Percentiles rank a stretch among this genome's conserved stretches.
Conservation (phyloP, 2,329 filamentous ascomycete species). For the Penicillium expansum region DNA sequence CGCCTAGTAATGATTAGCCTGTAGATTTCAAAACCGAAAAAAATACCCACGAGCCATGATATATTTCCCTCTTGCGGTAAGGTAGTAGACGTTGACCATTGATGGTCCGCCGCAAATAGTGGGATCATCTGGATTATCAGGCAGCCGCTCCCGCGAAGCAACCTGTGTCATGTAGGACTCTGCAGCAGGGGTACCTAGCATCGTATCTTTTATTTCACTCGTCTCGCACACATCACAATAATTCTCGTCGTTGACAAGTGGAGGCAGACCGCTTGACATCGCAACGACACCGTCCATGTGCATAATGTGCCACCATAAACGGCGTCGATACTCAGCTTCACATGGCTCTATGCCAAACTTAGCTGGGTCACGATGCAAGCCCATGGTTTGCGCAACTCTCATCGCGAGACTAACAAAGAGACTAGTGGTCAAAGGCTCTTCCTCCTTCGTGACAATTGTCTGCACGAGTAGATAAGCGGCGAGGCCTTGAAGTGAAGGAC, state of each 20-base stretch:
- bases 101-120: conserved; percentile 41
- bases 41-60: conserved; percentile 43
- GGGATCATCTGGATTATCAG: conserved; percentile 44
- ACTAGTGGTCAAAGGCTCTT: conserved; percentile 50
- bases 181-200: conserved; percentile 39
- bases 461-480: conserved; percentile 49
- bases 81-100: conserved; percentile 45
- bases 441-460: conserved; percentile 48
- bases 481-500: conserved; percentile 45
- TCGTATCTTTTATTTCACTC: conserved; percentile 48
- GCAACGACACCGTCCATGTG: conserved; percentile 51
- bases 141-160: conserved; percentile 30
- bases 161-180: conserved; percentile 39
- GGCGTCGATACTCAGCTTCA: conserved; percentile 46
- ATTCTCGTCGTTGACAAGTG: conserved; percentile 47
- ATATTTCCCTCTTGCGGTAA: conserved; percentile 46
- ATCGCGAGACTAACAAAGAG: conserved; percentile 49
- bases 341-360: conserved; percentile 47
- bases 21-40: background rate
- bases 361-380: conserved; percentile 49
- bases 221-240: conserved; percentile 50
- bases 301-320: conserved; percentile 51
- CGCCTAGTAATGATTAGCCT: conserved; percentile 28
- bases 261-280: conserved; percentile 49
- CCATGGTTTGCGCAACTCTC: conserved; percentile 50